Evolutionary conservation across 2,329 filamentous ascomycete genomes (phyloP), one percentile per base, ranked within the genome.

Genomic region (Sporothrix globosa): DNA sequence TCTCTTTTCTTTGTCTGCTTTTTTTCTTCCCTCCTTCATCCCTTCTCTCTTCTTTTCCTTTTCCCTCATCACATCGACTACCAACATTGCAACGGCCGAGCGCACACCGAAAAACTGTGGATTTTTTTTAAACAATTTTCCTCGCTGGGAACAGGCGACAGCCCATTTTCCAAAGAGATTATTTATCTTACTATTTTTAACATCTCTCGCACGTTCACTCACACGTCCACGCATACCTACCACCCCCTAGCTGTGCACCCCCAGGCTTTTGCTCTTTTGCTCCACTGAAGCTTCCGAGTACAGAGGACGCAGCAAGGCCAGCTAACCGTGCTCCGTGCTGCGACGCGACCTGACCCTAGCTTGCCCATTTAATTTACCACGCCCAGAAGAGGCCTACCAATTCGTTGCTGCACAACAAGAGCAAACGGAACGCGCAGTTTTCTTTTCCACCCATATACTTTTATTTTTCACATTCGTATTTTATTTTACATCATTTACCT

Each of bases 1-100:
- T 68, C 3, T 27, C 52, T 65, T 46, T 61, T 67, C 30, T 48
- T 27, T 41, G 63, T 63, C 50, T 54, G 83, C 80, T 21, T 53
- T 39, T 30, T 21, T 5, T 50, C 48, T 30, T 41, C 61, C 19
- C 41, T 46, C 44, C 44, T n/a, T 27, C 24, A 41, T 44, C 14
- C 61, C 34, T 54, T 30, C n/a, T 48, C 24, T 44, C 34, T 52
- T 48, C 39, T 34, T 44, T 24, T 44, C 27, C 21, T 19, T 41
- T 39, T 17, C 11, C n/a, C 34, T 39, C n/a, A 70, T 24, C 52
- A 24, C 39, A 63, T 68, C 21, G 5, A 34, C 39, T 7, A 19
- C 17, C 50, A 58, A 50, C 50, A 58, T 58, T 56, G 30, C 46
- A 19, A 3, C 58, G 24, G 5, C 7, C 34, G 58, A 52, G 11